These are phyloP conservation scores for Candida hungchunana DNA, from an alignment of 805 yeast species.

Conservation along the genomic window DNA sequence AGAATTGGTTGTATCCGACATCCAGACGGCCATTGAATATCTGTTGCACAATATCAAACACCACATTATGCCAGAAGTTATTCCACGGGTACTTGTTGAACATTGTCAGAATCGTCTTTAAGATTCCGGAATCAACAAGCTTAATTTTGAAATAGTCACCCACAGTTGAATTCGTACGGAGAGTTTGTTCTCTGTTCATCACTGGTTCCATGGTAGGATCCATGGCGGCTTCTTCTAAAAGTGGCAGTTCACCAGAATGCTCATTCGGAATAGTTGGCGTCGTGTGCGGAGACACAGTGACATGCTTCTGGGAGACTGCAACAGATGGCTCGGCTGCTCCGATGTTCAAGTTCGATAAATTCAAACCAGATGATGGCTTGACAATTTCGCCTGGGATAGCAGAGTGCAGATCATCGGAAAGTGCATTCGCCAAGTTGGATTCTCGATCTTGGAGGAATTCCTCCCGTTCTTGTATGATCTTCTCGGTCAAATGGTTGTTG, in stretches of 20 bases:
- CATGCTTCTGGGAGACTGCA: constrained; percentile 23
- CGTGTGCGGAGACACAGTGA: constrained; percentile 25
- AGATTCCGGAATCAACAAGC: constrained; percentile 58
- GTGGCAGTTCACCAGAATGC: constrained; percentile 13
- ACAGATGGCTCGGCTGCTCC: constrained; percentile 29
- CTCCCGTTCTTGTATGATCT: constrained; percentile 68
- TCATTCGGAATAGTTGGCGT: constrained; percentile 10
- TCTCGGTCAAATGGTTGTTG: constrained; percentile 71
- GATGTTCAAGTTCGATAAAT: constrained; percentile 23
- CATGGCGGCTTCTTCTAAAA: constrained; percentile 5
- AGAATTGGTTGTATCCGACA: constrained; percentile 66
- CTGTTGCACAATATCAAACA: constrained; percentile 79
- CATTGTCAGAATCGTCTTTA: constrained; percentile 57
- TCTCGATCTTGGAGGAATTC: constrained; percentile 41
- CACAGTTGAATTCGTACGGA: constrained; percentile 54
- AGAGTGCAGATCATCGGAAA: constrained; percentile 22
- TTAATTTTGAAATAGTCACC: constrained; percentile 73
- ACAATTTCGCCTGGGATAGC: neutral
- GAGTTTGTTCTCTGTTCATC: constrained; percentile 19
- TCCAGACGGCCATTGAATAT: constrained; percentile 71
- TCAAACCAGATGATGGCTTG: constrained; percentile 11
- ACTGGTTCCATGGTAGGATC: constrained; percentile 1
- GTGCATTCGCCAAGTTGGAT: constrained; percentile 23
- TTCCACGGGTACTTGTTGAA: constrained; percentile 78
- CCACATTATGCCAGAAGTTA: constrained; percentile 80